Conservation (phyloP, 495 filamentous ascomycete genomes). For the Jackrogersella minutella region DNA sequence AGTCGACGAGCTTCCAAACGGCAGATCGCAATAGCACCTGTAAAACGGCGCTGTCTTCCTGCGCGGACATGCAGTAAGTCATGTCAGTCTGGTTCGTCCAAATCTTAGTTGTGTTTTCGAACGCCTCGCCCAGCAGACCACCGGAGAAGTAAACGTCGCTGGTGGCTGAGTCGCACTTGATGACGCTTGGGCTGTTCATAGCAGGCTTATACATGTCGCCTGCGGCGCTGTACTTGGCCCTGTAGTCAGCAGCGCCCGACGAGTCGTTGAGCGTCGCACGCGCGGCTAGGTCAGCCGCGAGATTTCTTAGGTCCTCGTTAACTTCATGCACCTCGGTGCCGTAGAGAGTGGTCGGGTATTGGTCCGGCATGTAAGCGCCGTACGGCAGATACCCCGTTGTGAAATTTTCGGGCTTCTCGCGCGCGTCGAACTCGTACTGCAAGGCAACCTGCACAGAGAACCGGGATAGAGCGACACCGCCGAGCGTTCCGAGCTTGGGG, state of each 20-base stretch:
- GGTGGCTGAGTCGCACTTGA: slow-evolving; percentile 74
- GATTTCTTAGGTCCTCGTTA: slow-evolving; percentile 65
- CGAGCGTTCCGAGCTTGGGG: slow-evolving; percentile 69
- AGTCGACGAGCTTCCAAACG: slow-evolving; percentile 65
- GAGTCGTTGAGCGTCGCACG: slow-evolving; percentile 66
- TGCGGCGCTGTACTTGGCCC: slow-evolving; percentile 59
- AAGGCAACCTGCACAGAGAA: slow-evolving; percentile 76
- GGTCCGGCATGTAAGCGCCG: slow-evolving; percentile 59
- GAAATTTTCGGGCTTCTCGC: slow-evolving; percentile 71
- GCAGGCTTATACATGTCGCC: slow-evolving; percentile 60
- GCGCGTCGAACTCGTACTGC: slow-evolving; percentile 77
- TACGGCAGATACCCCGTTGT: slow-evolving; percentile 72
- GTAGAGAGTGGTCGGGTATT: slow-evolving; percentile 72
- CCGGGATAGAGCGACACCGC: slow-evolving; percentile 69
- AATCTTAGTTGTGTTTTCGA: slow-evolving; percentile 69
- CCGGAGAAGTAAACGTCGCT: slow-evolving; percentile 79
- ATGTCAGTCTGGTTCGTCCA: slow-evolving; percentile 72
- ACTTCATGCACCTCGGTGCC: slow-evolving; percentile 83
- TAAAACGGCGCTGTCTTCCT: slow-evolving; percentile 79
- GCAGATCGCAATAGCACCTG: slow-evolving; percentile 71
- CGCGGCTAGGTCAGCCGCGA: slow-evolving; percentile 64
- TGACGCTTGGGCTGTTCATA: slow-evolving; percentile 60
- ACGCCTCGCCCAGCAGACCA: slow-evolving; percentile 64
- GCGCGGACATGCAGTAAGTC: slow-evolving; percentile 73
- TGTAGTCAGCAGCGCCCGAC: slow-evolving; percentile 61